Evolutionary conservation across 352 stramenopile species (phyloP), one percentile per base, ranked within the genome.

Genomic region (Phytopythium litorale): DNA sequence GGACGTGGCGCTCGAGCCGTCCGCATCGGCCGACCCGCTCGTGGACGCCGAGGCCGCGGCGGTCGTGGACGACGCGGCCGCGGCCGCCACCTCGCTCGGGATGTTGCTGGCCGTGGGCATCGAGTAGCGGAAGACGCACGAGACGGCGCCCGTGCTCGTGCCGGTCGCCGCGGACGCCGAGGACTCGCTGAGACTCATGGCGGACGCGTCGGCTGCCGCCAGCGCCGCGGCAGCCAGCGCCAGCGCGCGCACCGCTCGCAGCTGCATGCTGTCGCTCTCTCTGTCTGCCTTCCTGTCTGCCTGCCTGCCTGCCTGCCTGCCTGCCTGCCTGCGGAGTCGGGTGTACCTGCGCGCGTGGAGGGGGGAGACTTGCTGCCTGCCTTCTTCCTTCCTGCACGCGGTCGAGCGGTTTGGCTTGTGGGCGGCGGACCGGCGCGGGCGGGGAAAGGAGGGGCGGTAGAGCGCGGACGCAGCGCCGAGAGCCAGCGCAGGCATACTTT

Each of bases 21-120:
- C 48, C 13, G 50, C 40, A 4, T 33, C 32, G 2, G 63, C 50
- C 25, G 64, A 58, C 25, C 65, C 62, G 35, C 65, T 72, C 30
- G 70, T 58, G 1, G 75, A 68, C 37, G 59, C 55, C 11, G 58
- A 61, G 45, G 43, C 56, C 4, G n/a, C 13, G 16, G 54, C 5
- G 32, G 52, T 62, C 32, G 58, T 56, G 7, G 67, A 63, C 25
- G 58, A 48, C 52, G 40, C 43, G 4, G 40, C 8, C 16, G 64
- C 59, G 7, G 64, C 76, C 28, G 67, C 56, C 48, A 84, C 61
- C 35, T 71, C 62, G 40, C 63, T 73, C 0, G 68, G 65, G 11
- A 83, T n/a, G 60, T 84, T 85, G 11, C 65, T 79, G 6, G 68
- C 72, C 5, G 77, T 87, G 13, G 77, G 71, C 75, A 87, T 79